phyloP scores from a whole-genome alignment of 2,329 filamentous ascomycete genomes.

The Penicillium brasilianum region DNA sequence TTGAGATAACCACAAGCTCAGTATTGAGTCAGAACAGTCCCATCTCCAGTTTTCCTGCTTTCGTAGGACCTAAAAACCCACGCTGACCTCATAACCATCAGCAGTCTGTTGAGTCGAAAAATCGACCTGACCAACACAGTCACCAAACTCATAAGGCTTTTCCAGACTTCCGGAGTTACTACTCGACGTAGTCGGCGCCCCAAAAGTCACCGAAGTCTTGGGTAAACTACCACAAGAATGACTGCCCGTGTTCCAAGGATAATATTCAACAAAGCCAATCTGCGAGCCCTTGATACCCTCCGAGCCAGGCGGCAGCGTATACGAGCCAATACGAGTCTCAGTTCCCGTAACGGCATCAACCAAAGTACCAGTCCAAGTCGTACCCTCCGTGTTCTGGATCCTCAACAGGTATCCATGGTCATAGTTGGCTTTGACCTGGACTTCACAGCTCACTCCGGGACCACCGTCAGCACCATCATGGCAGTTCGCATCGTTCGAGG shows the following conservation, averaged over 20 bases:
- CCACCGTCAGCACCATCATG: slow-evolving; percentile 36
- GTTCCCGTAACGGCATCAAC: slow-evolving; percentile 29
- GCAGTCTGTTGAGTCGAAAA: slow-evolving; percentile 23
- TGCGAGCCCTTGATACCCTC: slow-evolving; percentile 31
- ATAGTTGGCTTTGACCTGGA: slow-evolving; percentile 31
- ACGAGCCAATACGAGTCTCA: slow-evolving; percentile 34
- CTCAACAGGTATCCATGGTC: slow-evolving; percentile 27
- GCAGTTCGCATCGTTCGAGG: slow-evolving; percentile 32
- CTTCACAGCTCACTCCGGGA: slow-evolving; percentile 32
- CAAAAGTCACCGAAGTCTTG: slow-evolving; percentile 28
- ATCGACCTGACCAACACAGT: slow-evolving; percentile 32
- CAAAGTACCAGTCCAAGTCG: slow-evolving; percentile 37
- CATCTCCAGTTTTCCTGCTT: neutral
- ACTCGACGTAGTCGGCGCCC: slow-evolving; percentile 24
- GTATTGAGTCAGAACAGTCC: neutral
- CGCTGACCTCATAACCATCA: slow-evolving; percentile 22
- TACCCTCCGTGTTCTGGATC: slow-evolving; percentile 32
- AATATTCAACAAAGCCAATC: slow-evolving; percentile 40
- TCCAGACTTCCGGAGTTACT: slow-evolving; percentile 16
- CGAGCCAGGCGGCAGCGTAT: slow-evolving; percentile 30
- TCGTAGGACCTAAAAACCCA: slow-evolving; percentile 26
- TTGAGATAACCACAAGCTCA: neutral
- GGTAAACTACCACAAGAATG: slow-evolving; percentile 28
- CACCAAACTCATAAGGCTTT: slow-evolving; percentile 37
- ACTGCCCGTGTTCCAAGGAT: slow-evolving; percentile 27